Conservation (phyloP, 192 early-diverging fungal genomes). For the Funneliformis geosporum region DNA sequence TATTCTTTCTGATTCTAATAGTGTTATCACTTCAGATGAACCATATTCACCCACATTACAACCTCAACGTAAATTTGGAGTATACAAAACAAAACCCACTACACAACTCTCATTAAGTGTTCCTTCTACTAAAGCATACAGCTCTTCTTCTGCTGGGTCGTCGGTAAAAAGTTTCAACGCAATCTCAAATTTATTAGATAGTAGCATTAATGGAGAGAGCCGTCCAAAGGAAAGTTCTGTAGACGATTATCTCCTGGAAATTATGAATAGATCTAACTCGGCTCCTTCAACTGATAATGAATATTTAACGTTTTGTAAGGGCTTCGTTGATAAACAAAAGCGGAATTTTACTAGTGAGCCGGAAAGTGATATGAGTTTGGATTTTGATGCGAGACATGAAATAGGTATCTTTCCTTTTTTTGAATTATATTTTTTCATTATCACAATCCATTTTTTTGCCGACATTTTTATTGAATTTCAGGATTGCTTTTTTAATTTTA, state of each 20-base stretch:
- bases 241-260: slow-evolving; percentile 1
- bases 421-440: not conserved
- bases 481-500: not conserved
- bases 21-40: slow-evolving; percentile 18
- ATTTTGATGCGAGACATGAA: not conserved
- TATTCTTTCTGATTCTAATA: slow-evolving; percentile 28
- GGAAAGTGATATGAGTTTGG: slow-evolving; percentile 1
- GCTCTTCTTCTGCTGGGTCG: slow-evolving; percentile 16
- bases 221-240: slow-evolving; percentile 15
- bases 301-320: not conserved
- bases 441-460: not conserved
- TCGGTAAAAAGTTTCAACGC: slow-evolving; percentile 30
- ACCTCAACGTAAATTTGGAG: not conserved
- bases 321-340: not conserved
- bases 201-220: not conserved
- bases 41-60: slow-evolving; percentile 13
- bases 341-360: not conserved
- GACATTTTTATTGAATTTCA: not conserved
- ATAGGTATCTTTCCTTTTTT: not conserved
- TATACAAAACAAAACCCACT: slow-evolving; percentile 26
- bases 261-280: slow-evolving; percentile 26
- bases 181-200: slow-evolving; percentile 25
- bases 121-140: slow-evolving; percentile 3
- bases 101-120: slow-evolving; percentile 21
- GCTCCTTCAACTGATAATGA: not conserved